Conservation (phyloP, 495 filamentous ascomycete genomes). For the Penicillium ochrochloron region DNA sequence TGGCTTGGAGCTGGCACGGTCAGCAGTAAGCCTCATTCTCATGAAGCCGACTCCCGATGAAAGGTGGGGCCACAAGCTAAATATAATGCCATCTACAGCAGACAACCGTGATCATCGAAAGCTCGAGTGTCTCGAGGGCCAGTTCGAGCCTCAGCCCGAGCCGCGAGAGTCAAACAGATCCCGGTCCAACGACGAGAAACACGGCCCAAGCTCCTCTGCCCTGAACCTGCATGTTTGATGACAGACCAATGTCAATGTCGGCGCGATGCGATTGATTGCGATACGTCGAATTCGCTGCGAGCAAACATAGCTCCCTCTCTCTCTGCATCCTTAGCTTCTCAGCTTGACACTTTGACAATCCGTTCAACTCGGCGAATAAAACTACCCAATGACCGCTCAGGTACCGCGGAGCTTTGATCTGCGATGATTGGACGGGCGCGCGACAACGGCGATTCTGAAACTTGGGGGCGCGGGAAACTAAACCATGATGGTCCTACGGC, state of each 20-base stretch:
- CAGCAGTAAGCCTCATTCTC: background rate
- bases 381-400: background rate
- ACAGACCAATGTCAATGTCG: background rate
- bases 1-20: slow-evolving; percentile 2
- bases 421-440: slow-evolving; percentile 4
- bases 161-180: background rate
- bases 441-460: slow-evolving; percentile 10
- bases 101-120: background rate
- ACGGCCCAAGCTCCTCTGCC: background rate
- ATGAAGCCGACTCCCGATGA: too few species aligned
- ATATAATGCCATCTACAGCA: background rate
- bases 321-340: background rate
- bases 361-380: background rate
- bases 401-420: slow-evolving; percentile 7
- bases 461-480: slow-evolving; percentile 5
- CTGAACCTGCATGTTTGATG: slow-evolving; percentile 1
- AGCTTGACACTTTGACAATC: too few species aligned
- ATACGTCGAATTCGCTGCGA: background rate
- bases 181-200: background rate
- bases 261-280: background rate
- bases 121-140: background rate
- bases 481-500: slow-evolving; percentile 10
- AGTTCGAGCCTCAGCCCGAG: background rate
- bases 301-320: background rate
- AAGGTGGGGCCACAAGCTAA: background rate